Percentiles rank a stretch among this genome's conserved stretches.
phyloP scores from a whole-genome alignment of 805 yeast species.

The Yueomyces sinensis region DNA sequence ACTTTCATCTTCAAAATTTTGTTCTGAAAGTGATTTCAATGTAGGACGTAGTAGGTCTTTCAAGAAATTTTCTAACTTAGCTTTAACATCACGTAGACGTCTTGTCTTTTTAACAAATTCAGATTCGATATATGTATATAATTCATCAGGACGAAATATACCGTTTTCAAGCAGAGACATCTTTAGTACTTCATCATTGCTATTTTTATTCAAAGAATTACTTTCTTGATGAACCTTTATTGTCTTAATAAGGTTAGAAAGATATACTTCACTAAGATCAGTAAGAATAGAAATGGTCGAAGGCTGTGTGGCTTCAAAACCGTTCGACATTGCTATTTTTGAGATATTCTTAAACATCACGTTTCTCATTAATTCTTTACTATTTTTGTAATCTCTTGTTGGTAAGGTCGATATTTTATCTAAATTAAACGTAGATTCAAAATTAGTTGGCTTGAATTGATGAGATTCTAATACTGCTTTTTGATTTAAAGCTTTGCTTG shows the following conservation, averaged over 20 bases:
- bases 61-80: slow-evolving; percentile 55
- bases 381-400: slow-evolving; percentile 46
- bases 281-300: slow-evolving; percentile 68
- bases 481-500: slow-evolving; percentile 1
- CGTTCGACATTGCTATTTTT: slow-evolving; percentile 79
- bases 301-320: slow-evolving; percentile 76
- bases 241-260: slow-evolving; percentile 61
- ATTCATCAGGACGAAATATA: slow-evolving; percentile 59
- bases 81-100: slow-evolving; percentile 56
- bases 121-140: slow-evolving; percentile 63
- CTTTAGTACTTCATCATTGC: slow-evolving; percentile 34
- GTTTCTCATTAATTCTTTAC: slow-evolving; percentile 47
- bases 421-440: slow-evolving; percentile 54
- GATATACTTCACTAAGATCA: slow-evolving; percentile 69
- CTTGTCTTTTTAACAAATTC: slow-evolving; percentile 53
- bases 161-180: slow-evolving; percentile 77
- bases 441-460: slow-evolving; percentile 26
- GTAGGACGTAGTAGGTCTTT: slow-evolving; percentile 77
- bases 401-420: slow-evolving; percentile 68
- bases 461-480: slow-evolving; percentile 11
- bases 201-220: slow-evolving; percentile 24
- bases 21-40: slow-evolving; percentile 56
- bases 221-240: slow-evolving; percentile 63
- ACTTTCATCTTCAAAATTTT: slow-evolving; percentile 74
- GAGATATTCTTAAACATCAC: slow-evolving; percentile 59